Base-by-base conservation (phyloP, 2,329 filamentous ascomycete species). In the Cladosporium sp. region DNA sequence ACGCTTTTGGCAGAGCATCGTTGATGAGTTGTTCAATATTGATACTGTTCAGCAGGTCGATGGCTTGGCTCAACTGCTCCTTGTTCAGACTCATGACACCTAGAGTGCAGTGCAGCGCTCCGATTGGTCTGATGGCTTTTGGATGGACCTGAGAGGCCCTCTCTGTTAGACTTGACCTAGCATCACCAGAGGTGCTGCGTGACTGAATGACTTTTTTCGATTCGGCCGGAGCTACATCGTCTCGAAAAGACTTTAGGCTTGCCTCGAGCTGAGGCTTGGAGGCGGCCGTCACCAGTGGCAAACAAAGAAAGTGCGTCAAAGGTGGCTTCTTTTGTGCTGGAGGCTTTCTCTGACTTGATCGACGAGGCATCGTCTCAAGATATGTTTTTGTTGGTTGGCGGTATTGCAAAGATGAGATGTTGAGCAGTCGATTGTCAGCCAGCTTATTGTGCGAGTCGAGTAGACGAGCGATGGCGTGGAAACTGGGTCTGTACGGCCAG, bases 101-200 rank as follows among this genome's bases (percentile, higher is more conserved):
- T 0, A 96, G 75, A 0, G 91, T 96, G 2, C 95, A 72, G 68
- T 97, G 92, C 41, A 96, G 69, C 1, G 89, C 90, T 0, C 88
- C 87, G 0, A 88, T 69, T 0, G 89, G 89, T 22, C 90, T 76
- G 43, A 95, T 72, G 1, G 89, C 88, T 49, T 78, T 78, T 9
- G 60, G 57, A 45, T 61, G 57, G 15, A 65, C 52, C 11, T 30
- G 38, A 13, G 52, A 40, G 8, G 36, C 12, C 8, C 12, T n/a
- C 32, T 35, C 13, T 3, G 13, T 35, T n/a, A 7, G 13, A n/a
- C 8, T 16, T n/a, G 13, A 15, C n/a, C 12, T n/a, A 35, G 32
- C 8, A n/a, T n/a, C 32, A 15, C 15, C 32, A 16, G n/a, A 16
- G 13, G 42, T 33, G 39, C 46, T 20, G 20, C 42, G 39, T 12